These are phyloP conservation scores for Elaphomyces granulatus DNA, from an alignment of 495 filamentous ascomycete genomes.

Conservation along the genomic window DNA sequence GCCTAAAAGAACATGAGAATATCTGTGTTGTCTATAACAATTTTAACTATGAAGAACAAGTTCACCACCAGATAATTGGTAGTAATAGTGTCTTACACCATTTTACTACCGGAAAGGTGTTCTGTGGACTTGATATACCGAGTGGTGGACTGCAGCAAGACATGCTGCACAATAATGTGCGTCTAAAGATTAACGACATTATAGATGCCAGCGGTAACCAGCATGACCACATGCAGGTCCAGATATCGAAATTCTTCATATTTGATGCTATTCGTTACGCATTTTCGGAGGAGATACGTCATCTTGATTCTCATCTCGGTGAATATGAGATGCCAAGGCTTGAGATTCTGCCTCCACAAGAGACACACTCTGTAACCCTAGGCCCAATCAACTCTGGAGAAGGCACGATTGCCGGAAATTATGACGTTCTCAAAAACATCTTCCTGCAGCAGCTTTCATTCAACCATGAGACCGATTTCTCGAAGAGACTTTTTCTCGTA, in stretches of 20 bases:
- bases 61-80: too few species aligned
- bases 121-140: too few species aligned
- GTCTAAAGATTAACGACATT: neutral
- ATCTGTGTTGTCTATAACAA: too few species aligned
- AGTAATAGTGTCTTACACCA: too few species aligned
- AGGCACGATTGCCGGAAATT: neutral
- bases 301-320: neutral
- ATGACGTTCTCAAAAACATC: neutral
- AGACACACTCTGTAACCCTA: neutral
- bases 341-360: neutral
- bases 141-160: too few species aligned
- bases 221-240: neutral
- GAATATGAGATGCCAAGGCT: neutral
- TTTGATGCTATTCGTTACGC: neutral
- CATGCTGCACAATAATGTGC: neutral
- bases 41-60: too few species aligned
- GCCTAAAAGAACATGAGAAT: too few species aligned
- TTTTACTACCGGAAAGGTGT: too few species aligned
- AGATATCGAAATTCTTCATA: neutral
- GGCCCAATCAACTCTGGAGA: neutral
- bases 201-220: neutral
- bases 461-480: neutral
- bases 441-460: neutral
- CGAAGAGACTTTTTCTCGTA: neutral
- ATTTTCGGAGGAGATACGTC: neutral